Base-by-base conservation (phyloP, 441 rosid genomes). In the Aleurites moluccanus region DNA sequence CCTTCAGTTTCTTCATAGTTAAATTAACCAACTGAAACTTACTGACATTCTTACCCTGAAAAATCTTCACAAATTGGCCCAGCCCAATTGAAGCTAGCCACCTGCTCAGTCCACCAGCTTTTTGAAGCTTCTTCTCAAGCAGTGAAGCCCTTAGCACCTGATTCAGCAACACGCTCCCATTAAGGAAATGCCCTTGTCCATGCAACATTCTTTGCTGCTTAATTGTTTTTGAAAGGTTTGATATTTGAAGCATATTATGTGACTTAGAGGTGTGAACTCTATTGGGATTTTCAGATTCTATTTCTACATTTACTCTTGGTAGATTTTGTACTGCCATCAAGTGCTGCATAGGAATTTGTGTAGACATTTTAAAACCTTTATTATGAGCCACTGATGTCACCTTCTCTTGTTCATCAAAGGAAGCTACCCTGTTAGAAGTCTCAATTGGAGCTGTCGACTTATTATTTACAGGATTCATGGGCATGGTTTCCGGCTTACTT, bases 1-100 rank as follows among this genome's bases (percentile, higher is more conserved):
- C 91, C 80, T 93, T 95, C 15, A 95, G 95, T 86, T 95, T 93
- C 86, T 90, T 83, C 99, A 93, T 95, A 42, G 90, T 91, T 74
- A 95, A 75, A 80, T 85, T 90, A 73, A 90, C 94, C 83, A 95
- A 71, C 80, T 90, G 93, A 82, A 88, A 91, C 78, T 93, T 88
- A 45, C 73, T 80, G 74, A 92, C 59, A 57, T 84, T 82, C 80
- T 83, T 89, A 33, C 85, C 84, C 65, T 75, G 86, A 79, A 95
- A 85, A 74, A 95, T 85, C 80, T 83, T 87, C 77, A 81, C 94
- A 82, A 95, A 89, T 78, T 90, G 91, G 2, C 85, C 93, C 66
- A 95, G 73, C 6, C 99, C 99, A 69, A 95, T 83, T 0, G 97
- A 91, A 60, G 83, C 78, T 52, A 95, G 71, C 97, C 97, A 95